Evolutionary conservation across 2,329 filamentous ascomycete genomes (phyloP), one percentile per base, ranked within the genome.

Genomic region (Pyricularia pennisetigena): DNA sequence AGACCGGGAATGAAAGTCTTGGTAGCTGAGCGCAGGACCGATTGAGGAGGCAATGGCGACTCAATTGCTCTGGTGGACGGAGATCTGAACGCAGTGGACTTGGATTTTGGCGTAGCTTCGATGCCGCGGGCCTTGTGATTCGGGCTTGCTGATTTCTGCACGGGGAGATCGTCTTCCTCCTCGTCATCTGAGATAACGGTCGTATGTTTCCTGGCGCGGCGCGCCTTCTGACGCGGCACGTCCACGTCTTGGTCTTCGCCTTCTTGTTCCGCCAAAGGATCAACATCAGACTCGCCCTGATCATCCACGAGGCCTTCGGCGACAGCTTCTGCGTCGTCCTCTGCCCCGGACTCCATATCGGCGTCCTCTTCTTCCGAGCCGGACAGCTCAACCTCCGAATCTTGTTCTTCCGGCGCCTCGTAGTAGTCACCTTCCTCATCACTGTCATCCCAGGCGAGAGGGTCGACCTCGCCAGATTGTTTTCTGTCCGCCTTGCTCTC

Each of bases 1-100:
- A 92, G 79, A 1, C 88, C 89, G 3, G 90, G 90, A 69, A 92
- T 90, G 72, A 90, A 90, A 0, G 81, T 85, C 78, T 90, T 91
- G 69, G 85, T 88, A 2, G 88, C 88, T 4, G 88, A 90, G 59
- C 88, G 85, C n/a, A 90, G 76, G 2, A 90, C 86, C 0, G 88
- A 90, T 20, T 82, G 86, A 3, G 88, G 89, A 14, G 80, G 79
- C n/a, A 78, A 80, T 2, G 84, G 85, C 23, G 86, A 88, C 9
- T 77, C 75, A 10, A 12, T 23, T 2, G 79, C 79, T 54, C 77
- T 79, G n/a, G 76, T 66, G 1, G 76, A 77, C 1, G 83, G 82
- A 0, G 83, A 85, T 28, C 77, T 79, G 59, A 78, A 74, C 1
- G 76, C 73, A 0, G 70, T 74, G 1, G 72, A 71, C 73, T 84